phyloP scores from a whole-genome alignment of 2,329 filamentous ascomycete species.

The Fusarium domesticum region DNA sequence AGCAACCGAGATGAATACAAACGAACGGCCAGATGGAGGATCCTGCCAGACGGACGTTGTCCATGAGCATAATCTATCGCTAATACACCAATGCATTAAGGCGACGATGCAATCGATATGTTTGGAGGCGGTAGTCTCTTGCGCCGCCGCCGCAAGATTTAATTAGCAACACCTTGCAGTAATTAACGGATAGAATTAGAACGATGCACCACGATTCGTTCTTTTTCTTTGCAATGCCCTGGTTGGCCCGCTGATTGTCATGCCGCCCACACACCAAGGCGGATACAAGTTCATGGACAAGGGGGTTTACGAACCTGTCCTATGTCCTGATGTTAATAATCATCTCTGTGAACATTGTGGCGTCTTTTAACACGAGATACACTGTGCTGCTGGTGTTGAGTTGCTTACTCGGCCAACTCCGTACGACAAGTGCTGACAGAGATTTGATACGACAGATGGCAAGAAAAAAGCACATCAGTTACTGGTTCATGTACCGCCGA shows the following conservation, averaged over 20 bases:
- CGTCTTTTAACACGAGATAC: slow-evolving; percentile 6
- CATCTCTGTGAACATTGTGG: slow-evolving; percentile 13
- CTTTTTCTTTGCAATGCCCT: neutral
- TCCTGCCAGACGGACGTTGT: neutral
- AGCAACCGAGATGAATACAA: too few relatives aligned
- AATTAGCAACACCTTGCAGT: slow-evolving; percentile 17
- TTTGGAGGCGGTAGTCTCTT: slow-evolving; percentile 8
- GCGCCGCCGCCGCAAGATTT: slow-evolving; percentile 12
- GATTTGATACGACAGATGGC: slow-evolving; percentile 4
- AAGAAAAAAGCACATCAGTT: neutral
- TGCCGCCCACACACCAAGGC: neutral
- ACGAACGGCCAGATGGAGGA: too few relatives aligned
- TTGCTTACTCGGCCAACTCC: slow-evolving; percentile 23
- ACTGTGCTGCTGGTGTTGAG: slow-evolving; percentile 8
- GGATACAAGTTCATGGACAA: neutral
- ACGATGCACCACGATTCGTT: neutral
- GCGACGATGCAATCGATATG: too few relatives aligned
- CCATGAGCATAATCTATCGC: too few relatives aligned
- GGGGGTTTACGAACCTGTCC: neutral
- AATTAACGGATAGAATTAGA: neutral
- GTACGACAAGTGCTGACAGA: slow-evolving; percentile 14
- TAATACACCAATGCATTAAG: too few relatives aligned
- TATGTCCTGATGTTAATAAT: neutral
- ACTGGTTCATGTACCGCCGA: neutral
- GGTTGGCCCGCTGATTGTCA: neutral